These are phyloP conservation scores for Reticulascus tulasneorum DNA, from an alignment of 2,329 filamentous ascomycete genomes.

Conservation along the genomic window DNA sequence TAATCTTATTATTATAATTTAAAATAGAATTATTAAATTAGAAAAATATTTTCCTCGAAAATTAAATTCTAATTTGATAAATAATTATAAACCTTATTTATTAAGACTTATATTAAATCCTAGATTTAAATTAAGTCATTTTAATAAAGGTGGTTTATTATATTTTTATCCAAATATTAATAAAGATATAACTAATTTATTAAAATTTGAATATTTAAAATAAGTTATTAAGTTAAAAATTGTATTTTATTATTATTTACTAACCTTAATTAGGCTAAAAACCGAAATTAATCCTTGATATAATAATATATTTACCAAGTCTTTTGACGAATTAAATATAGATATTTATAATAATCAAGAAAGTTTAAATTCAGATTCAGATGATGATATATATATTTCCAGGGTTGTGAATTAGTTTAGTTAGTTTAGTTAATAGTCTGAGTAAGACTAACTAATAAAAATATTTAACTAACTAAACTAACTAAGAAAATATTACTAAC, in stretches of 20 bases:
- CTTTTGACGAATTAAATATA: not conserved
- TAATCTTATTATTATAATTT: not conserved
- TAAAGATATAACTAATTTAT: not conserved
- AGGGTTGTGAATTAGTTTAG: not conserved
- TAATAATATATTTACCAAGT: constrained; percentile 1
- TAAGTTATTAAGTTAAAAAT: not conserved
- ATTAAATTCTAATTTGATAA: no score
- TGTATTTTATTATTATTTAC: not conserved
- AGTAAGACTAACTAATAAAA: not conserved
- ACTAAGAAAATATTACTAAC: no score
- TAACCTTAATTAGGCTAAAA: not conserved
- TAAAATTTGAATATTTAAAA: not conserved
- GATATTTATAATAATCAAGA: not conserved
- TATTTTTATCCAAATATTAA: not conserved
- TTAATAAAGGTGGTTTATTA: not conserved
- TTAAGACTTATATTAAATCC: not conserved
- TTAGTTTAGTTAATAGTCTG: not conserved
- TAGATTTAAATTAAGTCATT: not conserved
- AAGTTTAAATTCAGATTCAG: not conserved
- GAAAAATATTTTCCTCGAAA: not conserved
- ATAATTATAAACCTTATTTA: no score
- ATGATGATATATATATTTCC: not conserved
- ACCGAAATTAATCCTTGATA: not conserved
- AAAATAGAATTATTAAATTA: not conserved
- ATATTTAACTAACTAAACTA: no score